Evolutionary conservation across 164 flowering plant species (phyloP), one percentile per base, ranked within the genome.

Genomic region (Piper longum): DNA sequence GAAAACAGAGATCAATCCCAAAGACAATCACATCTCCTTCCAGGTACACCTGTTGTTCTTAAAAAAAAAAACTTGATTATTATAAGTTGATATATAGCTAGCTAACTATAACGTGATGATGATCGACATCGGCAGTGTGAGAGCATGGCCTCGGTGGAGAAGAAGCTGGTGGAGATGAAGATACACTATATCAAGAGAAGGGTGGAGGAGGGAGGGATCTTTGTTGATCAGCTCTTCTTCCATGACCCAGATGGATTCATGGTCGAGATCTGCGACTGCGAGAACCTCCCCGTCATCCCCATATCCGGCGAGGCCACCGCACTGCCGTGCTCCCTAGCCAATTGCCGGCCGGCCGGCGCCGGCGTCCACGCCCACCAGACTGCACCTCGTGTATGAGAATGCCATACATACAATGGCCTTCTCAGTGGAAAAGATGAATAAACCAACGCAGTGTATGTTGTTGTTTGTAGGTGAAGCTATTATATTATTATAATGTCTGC

Each of bases 171-270:
- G 62, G 87, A 85, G 41, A 83, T 85, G 91, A 80, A 62, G 17
- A 78, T 86, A 0, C 36, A 76, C 1, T 72, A 76, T 67, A 76
- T 72, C 68, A 62, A 81, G 51, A 71, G 79, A 5, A 63, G 61
- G 54, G 96, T 89, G 11, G 86, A 83, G 58, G 93, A 86, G 75
- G 85, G 91, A 0, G 87, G 96, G 2, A 75, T 86, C 45, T 61
- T 73, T 16, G 87, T 88, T 13, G 88, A 86, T 16, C 96, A 88
- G 65, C 65, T 88, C 16, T 88, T 88, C 76, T 88, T 88, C 78
- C 96, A 88, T 43, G 96, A 88, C 69, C 96, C 96, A 5, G 92
- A 88, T 69, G 96, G 96, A 1, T 86, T 82, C 85, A 88, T 88
- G 96, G 72, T 88, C 52, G 96, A 88, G 72, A 86, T 88, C n/a